These are phyloP conservation scores for Grosmannia huntii DNA, from an alignment of 2,329 filamentous ascomycete genomes.

Conservation along the genomic window DNA sequence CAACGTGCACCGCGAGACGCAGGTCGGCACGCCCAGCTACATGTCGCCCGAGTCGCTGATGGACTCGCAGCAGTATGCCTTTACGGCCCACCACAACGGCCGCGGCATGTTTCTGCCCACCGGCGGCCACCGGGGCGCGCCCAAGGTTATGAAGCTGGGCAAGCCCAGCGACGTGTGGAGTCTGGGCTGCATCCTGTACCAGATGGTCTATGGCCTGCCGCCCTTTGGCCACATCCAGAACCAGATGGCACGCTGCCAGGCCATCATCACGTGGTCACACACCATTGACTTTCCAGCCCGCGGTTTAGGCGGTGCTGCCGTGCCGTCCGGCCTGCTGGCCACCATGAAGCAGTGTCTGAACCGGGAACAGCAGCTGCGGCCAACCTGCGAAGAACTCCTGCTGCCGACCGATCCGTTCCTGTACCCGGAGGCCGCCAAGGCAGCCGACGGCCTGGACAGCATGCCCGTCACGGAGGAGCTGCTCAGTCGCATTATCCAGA, in stretches of 20 bases:
- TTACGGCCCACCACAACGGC: conserved; percentile 24
- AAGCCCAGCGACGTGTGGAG: conserved; percentile 96
- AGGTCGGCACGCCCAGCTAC: conserved; percentile 94
- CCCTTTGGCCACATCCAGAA: conserved; percentile 89
- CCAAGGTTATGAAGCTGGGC: conserved; percentile 86
- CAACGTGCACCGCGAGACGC: conserved; percentile 91
- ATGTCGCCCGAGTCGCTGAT: conserved; percentile 94
- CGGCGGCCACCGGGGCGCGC: conserved; percentile 27
- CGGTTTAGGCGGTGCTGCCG: conserved; percentile 51
- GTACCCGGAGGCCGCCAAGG: conserved; percentile 39
- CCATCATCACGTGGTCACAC: conserved; percentile 70
- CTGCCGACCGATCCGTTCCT: conserved; percentile 48
- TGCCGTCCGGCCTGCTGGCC: conserved; percentile 45
- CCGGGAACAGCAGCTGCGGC: conserved; percentile 48
- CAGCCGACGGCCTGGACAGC: conserved; percentile 24
- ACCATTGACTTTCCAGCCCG: conserved; percentile 57
- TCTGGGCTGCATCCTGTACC: conserved; percentile 89
- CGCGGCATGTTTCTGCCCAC: conserved; percentile 20
- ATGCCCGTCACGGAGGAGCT: conserved; percentile 51
- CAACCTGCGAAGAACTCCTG: conserved; percentile 51
- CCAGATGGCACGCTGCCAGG: conserved; percentile 73
- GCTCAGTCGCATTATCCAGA: conserved; percentile 48
- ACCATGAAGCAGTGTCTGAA: conserved; percentile 52
- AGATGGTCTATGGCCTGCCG: conserved; percentile 95
- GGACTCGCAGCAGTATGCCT: conserved; percentile 54